Conservation (phyloP, 495 filamentous ascomycete genomes). For the Xylaria telfairii region DNA sequence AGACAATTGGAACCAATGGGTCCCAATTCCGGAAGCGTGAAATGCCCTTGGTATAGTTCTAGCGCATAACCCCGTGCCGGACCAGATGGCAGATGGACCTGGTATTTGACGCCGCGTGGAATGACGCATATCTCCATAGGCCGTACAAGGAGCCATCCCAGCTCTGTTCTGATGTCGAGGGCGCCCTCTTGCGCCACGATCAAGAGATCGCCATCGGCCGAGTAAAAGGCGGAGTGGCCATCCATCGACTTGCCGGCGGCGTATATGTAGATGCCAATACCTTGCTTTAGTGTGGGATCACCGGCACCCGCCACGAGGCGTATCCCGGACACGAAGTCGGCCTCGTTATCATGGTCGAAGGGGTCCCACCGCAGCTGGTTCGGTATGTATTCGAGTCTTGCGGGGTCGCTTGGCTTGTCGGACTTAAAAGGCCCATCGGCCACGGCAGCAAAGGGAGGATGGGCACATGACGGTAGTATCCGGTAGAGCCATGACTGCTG, state of each 20-base stretch:
- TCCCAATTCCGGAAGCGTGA: conserved; percentile 82
- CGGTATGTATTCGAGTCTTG: conserved; percentile 71
- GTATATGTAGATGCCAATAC: conserved; percentile 82
- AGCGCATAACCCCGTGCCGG: conserved; percentile 83
- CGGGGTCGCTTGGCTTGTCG: conserved; percentile 26
- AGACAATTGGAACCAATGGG: conserved; percentile 89
- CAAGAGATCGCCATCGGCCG: conserved; percentile 87
- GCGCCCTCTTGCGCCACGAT: conserved; percentile 85
- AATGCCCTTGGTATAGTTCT: conserved; percentile 87
- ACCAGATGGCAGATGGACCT: conserved; percentile 66
- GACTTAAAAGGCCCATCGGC: conserved; percentile 31
- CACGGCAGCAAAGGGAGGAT: conserved; percentile 71
- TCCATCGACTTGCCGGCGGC: conserved; percentile 83
- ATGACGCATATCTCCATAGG: conserved; percentile 91
- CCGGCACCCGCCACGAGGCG: conserved; percentile 82
- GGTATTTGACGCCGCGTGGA: conserved; percentile 82
- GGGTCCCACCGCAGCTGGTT: conserved; percentile 94
- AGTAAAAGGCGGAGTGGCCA: conserved; percentile 78
- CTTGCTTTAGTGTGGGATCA: conserved; percentile 79
- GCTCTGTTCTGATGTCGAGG: conserved; percentile 84
- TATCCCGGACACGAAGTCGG: conserved; percentile 81
- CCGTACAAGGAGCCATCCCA: conserved; percentile 80
- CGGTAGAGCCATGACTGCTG: conserved; percentile 95
- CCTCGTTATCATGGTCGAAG: conserved; percentile 72
- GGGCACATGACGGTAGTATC: conserved; percentile 82